A percentile compares a stretch with the other conserved stretches of the same genome.
phyloP scores from a whole-genome alignment of 345 rosid genomes.

The thale cress (Arabidopsis thaliana) region TAIR10.1 NC_003070.9:20766001-20766500 shows the following conservation, averaged over 20 bases:
- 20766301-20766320: not conserved
- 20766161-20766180: constrained; percentile 15
- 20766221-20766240: constrained; percentile 28
- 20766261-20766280: not conserved
- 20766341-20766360: no score
- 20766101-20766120: not conserved
- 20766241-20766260: constrained; percentile 31
- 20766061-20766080: constrained; percentile 48
- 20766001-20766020: constrained; percentile 37
- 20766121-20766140: constrained; percentile 12
- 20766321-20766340: not conserved
- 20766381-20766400: not conserved
- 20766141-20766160: constrained; percentile 37
- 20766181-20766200: constrained; percentile 17
- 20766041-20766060: constrained; percentile 49
- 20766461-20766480: not conserved
- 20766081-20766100: constrained; percentile 16
- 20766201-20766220: constrained; percentile 25
- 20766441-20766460: not conserved
- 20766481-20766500: constrained; percentile 29
- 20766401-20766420: not conserved
- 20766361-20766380: not conserved
- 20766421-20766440: not conserved
- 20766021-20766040: constrained; percentile 44
- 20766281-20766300: not conserved